These are phyloP conservation scores for Penicillium bialowiezense DNA, from an alignment of 495 filamentous ascomycete species.

Conservation along the genomic window DNA sequence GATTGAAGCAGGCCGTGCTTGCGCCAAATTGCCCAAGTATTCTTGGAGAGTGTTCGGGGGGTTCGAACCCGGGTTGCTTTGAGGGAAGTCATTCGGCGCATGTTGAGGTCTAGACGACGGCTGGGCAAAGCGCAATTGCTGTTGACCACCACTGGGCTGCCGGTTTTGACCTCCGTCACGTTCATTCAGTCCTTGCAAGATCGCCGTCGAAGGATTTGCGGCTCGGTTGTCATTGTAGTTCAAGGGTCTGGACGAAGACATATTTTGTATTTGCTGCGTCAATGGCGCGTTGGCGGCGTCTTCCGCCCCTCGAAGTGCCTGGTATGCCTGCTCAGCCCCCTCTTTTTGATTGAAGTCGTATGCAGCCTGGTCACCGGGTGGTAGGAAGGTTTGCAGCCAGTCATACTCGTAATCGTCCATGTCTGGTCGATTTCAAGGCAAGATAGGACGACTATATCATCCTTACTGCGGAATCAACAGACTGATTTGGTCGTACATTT, in stretches of 20 bases:
- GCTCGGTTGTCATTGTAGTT: too few relatives aligned
- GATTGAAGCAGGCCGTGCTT: too few relatives aligned
- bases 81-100: neutral
- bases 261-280: too few relatives aligned
- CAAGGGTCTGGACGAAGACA: too few relatives aligned
- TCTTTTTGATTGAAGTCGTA: neutral
- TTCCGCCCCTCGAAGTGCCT: slow-evolving; percentile 7
- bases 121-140: too few relatives aligned
- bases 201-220: too few relatives aligned
- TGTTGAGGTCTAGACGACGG: neutral
- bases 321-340: neutral
- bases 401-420: neutral
- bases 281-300: slow-evolving; percentile 1
- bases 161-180: neutral
- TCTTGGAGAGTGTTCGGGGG: too few relatives aligned
- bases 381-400: slow-evolving; percentile 3
- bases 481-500: too few relatives aligned
- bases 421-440: neutral
- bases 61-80: too few relatives aligned
- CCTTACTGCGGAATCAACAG: too few relatives aligned
- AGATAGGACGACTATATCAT: too few relatives aligned
- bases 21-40: too few relatives aligned
- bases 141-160: neutral
- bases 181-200: neutral
- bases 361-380: neutral